A percentile compares a stretch with the other conserved stretches of the same genome.
Conservation (phyloP, 1,139 yeast genomes). For the Lodderomyces jiufengensis region DNA sequence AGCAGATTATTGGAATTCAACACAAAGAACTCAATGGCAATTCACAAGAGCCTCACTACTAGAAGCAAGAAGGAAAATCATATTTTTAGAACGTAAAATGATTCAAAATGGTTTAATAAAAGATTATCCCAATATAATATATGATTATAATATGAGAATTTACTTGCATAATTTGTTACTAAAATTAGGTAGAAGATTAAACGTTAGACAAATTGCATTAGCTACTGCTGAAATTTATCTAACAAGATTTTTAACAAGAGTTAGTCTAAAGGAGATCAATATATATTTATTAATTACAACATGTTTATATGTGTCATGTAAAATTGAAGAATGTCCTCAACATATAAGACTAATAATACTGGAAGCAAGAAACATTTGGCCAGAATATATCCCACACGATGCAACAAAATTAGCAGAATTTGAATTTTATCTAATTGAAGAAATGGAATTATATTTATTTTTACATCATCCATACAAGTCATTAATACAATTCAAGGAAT, state of each 20-base stretch:
- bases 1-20: conserved; percentile 47
- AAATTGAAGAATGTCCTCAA: conserved; percentile 93
- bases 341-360: conserved; percentile 79
- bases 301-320: conserved; percentile 84
- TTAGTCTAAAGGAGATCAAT: conserved; percentile 76
- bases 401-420: conserved; percentile 92
- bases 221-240: conserved; percentile 88
- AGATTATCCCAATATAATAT: conserved; percentile 43
- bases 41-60: conserved; percentile 37
- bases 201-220: conserved; percentile 74
- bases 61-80: conserved; percentile 37
- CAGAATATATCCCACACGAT: conserved; percentile 90
- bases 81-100: conserved; percentile 43
- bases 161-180: conserved; percentile 67
- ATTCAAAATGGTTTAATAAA: conserved; percentile 45
- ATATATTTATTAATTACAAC: conserved; percentile 78
- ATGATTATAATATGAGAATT: conserved; percentile 63
- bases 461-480: conserved; percentile 89
- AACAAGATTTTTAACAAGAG: conserved; percentile 68
- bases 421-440: conserved; percentile 90
- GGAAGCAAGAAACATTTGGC: conserved; percentile 92
- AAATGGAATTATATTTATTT: conserved; percentile 73
- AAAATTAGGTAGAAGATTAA: conserved; percentile 73
- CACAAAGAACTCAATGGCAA: conserved; percentile 45
- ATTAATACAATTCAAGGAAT: conserved; percentile 55